Base-by-base conservation (phyloP, 768 basidiomycete genomes). In the Strobilomyces dryophilus region DNA sequence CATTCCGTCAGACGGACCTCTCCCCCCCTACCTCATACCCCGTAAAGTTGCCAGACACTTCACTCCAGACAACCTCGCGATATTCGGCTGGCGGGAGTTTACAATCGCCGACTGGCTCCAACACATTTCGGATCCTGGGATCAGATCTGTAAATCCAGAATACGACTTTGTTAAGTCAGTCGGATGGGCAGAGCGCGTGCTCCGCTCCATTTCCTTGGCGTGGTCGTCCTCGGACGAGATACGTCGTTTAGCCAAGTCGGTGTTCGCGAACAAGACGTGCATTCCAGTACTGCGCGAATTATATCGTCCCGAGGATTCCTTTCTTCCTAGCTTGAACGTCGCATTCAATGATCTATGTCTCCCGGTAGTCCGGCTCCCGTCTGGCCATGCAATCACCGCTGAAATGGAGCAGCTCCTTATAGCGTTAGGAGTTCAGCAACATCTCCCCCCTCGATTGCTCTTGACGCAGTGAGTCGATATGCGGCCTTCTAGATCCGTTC, bases 41-140 rank as follows among this genome's bases (percentile, higher is more conserved):
- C 17, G 9, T 24, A 11, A 3, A 2, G 17, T 95, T 45, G 84
- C 84, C 59, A 83, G 79, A 55, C 65, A 76, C 14, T 77, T 93
- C 55, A 61, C 75, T 15, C 62, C 76, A 0, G 75, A 75, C 4
- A 72, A 76, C 12, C 72, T 92, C 3, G 52, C 69, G 2, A 73
- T 79, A 5, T 87, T 95, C 24, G 82, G 81, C 1, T 94, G 92
- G 88, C 71, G 73, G 15, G 91, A 94, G 65, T 73, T 98, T 6
- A 76, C 79, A 0, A 63, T 93, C 12, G 61, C 75, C 3, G 80
- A 87, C 5, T 97, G 93, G 89, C 59, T 94, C 44, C 69, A 68
- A n/a, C 77, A 85, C 68, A 71, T 95, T 42, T 74, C 79, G n/a
- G 73, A 73, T 35, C 71, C 79, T 0, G 59, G 73, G 4, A 71